A percentile compares a stretch with the other conserved stretches of the same genome.
phyloP scores from a whole-genome alignment of 2,329 filamentous ascomycete species.

The Pezizomycotina sp. region DNA sequence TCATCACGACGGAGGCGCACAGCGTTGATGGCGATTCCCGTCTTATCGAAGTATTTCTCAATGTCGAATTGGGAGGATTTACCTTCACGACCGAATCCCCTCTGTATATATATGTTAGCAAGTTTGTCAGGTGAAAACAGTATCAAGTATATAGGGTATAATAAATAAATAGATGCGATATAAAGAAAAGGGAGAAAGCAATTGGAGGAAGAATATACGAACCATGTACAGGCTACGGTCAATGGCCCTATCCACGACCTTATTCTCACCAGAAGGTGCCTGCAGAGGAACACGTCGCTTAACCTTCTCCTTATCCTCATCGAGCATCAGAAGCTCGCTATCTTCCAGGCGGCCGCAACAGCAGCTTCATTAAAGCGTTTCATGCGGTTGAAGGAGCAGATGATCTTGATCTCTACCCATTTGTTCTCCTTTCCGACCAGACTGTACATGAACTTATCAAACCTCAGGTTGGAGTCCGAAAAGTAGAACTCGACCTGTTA shows the following conservation, averaged over 20 bases:
- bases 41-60: constrained; percentile 74
- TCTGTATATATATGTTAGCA: constrained; percentile 31
- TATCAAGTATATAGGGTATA: neutral
- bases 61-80: constrained; percentile 80
- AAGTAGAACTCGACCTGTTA: constrained; percentile 86
- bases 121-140: neutral
- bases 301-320: constrained; percentile 50
- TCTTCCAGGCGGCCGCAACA: constrained; percentile 70
- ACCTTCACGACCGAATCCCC: constrained; percentile 81
- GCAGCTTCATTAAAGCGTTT: constrained; percentile 74
- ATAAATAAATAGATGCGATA: too few relatives aligned
- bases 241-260: constrained; percentile 52
- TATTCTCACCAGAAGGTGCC: too few relatives aligned
- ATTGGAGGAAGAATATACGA: too few relatives aligned
- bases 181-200: too few relatives aligned
- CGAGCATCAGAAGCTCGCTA: constrained; percentile 52
- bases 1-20: constrained; percentile 72
- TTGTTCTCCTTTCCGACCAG: constrained; percentile 66
- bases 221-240: constrained; percentile 61
- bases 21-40: constrained; percentile 53
- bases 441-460: constrained; percentile 73
- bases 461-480: constrained; percentile 72
- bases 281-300: constrained; percentile 58
- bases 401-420: constrained; percentile 57
- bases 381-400: constrained; percentile 91